Conservation (phyloP, 192 early-diverging fungal species). For the Gorgonomyces haynaldii region DNA sequence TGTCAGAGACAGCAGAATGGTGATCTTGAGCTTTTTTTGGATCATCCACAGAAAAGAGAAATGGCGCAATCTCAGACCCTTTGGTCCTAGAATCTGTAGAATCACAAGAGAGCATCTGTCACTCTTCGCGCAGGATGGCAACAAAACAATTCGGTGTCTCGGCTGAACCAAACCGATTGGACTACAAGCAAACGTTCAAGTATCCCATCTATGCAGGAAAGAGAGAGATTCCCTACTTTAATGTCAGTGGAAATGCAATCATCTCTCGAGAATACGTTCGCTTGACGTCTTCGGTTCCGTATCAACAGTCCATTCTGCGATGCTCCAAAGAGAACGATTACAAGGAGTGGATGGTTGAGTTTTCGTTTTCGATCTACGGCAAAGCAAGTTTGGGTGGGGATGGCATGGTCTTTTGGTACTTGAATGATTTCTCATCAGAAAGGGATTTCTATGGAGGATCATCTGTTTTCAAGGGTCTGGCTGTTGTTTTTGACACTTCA, state of each 20-base stretch:
- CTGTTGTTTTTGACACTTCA: slow-evolving; percentile 52
- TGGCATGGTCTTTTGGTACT: slow-evolving; percentile 77
- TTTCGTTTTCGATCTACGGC: slow-evolving; percentile 50
- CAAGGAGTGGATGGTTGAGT: slow-evolving; percentile 61
- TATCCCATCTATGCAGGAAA: slow-evolving; percentile 37
- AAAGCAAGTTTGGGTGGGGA: slow-evolving; percentile 50
- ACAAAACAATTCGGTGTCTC: neutral
- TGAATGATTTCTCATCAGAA: slow-evolving; percentile 23
- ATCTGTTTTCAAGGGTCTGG: slow-evolving; percentile 24
- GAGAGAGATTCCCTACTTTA: slow-evolving; percentile 38
- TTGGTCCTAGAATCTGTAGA: too few species aligned
- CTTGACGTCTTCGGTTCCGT: slow-evolving; percentile 49
- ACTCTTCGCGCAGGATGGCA: too few species aligned
- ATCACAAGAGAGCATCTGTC: too few species aligned
- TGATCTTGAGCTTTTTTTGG: neutral
- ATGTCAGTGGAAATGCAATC: slow-evolving; percentile 27
- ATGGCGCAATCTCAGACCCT: neutral
- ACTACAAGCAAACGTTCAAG: slow-evolving; percentile 54
- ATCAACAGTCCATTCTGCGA: slow-evolving; percentile 50
- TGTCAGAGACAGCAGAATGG: neutral
- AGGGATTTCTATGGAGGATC: slow-evolving; percentile 4
- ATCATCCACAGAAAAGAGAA: neutral
- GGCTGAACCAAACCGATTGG: slow-evolving; percentile 18
- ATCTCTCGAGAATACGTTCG: slow-evolving; percentile 39
- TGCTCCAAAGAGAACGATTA: slow-evolving; percentile 40